phyloP scores from a whole-genome alignment of 371 early-diverging fungal genomes.

The Haplosporangium sp. region DNA sequence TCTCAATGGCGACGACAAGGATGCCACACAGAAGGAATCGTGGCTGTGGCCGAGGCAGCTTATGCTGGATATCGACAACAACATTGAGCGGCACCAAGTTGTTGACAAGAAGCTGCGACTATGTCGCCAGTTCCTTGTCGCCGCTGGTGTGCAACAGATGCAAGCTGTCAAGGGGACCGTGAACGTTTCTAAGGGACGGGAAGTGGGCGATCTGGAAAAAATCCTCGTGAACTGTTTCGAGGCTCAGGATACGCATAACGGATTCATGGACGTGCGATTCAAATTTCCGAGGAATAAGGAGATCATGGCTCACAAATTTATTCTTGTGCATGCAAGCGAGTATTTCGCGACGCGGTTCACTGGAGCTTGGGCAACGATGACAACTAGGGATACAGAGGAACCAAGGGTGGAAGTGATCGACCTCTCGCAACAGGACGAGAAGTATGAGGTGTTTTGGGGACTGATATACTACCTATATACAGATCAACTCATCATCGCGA shows the following conservation, averaged over 20 bases:
- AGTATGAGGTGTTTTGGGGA: slow-evolving; percentile 24
- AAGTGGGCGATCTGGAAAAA: slow-evolving; percentile 4
- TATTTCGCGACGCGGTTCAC: slow-evolving; percentile 15
- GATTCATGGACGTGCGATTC: slow-evolving; percentile 43
- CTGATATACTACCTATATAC: slow-evolving; percentile 33
- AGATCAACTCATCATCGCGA: slow-evolving; percentile 6
- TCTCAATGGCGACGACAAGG: slow-evolving; percentile 15
- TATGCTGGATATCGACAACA: slow-evolving; percentile 27
- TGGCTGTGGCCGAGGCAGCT: slow-evolving; percentile 29
- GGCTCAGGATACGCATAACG: slow-evolving; percentile 19
- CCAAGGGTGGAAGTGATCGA: slow-evolving; percentile 17
- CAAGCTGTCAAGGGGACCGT: slow-evolving; percentile 10
- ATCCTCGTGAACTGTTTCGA: slow-evolving; percentile 14
- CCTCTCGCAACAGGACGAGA: background rate
- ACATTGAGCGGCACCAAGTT: background rate
- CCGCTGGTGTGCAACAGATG: slow-evolving; percentile 16
- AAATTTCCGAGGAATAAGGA: slow-evolving; percentile 2
- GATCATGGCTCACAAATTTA: slow-evolving; percentile 37
- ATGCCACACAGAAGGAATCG: background rate
- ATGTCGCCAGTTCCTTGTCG: slow-evolving; percentile 17
- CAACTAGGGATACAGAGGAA: background rate
- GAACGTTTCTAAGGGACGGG: slow-evolving; percentile 11
- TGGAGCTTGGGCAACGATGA: slow-evolving; percentile 3
- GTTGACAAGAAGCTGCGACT: slow-evolving; percentile 4
- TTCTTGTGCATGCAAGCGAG: slow-evolving; percentile 14